Percentiles rank a stretch among this genome's conserved stretches.
Conservation (phyloP, 495 filamentous ascomycete species). For the Penicillium atrosanguineum region DNA sequence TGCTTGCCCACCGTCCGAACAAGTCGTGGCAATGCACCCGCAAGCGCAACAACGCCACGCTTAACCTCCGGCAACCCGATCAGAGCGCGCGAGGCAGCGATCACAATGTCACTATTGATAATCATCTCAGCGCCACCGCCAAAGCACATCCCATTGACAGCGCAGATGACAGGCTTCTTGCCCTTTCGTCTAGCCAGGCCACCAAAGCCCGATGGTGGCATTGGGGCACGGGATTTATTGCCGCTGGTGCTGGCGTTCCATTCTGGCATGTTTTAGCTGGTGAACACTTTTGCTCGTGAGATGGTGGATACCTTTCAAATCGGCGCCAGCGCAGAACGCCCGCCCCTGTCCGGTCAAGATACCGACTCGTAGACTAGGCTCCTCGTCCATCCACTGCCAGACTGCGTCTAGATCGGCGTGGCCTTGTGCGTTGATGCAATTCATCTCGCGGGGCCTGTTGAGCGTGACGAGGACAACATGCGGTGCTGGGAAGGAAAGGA, state of each 20-base stretch:
- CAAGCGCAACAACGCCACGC: slow-evolving; percentile 68
- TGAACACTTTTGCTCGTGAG: background rate
- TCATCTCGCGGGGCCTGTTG: slow-evolving; percentile 44
- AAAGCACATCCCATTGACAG: slow-evolving; percentile 68
- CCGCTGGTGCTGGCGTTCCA: slow-evolving; percentile 31
- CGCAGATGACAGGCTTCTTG: slow-evolving; percentile 65
- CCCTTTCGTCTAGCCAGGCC: slow-evolving; percentile 47
- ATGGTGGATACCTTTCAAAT: slow-evolving; percentile 45
- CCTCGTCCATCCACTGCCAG: slow-evolving; percentile 56
- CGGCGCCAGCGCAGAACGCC: slow-evolving; percentile 60
- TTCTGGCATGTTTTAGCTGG: slow-evolving; percentile 26
- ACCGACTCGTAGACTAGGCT: slow-evolving; percentile 53
- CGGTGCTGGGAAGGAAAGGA: slow-evolving; percentile 46
- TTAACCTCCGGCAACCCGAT: slow-evolving; percentile 71
- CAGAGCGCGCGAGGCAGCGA: slow-evolving; percentile 51
- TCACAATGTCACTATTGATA: slow-evolving; percentile 68
- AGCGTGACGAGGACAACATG: slow-evolving; percentile 50
- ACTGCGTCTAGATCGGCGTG: slow-evolving; percentile 52
- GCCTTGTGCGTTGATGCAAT: slow-evolving; percentile 50
- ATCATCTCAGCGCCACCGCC: slow-evolving; percentile 78
- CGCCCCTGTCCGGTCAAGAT: slow-evolving; percentile 55
- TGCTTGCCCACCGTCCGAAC: slow-evolving; percentile 63
- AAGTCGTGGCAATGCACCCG: slow-evolving; percentile 72
- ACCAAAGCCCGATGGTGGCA: slow-evolving; percentile 34
- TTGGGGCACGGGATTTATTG: slow-evolving; percentile 10